These are phyloP conservation scores for Aspergillus baeticus DNA, from an alignment of 495 filamentous ascomycete genomes.

Conservation along the genomic window DNA sequence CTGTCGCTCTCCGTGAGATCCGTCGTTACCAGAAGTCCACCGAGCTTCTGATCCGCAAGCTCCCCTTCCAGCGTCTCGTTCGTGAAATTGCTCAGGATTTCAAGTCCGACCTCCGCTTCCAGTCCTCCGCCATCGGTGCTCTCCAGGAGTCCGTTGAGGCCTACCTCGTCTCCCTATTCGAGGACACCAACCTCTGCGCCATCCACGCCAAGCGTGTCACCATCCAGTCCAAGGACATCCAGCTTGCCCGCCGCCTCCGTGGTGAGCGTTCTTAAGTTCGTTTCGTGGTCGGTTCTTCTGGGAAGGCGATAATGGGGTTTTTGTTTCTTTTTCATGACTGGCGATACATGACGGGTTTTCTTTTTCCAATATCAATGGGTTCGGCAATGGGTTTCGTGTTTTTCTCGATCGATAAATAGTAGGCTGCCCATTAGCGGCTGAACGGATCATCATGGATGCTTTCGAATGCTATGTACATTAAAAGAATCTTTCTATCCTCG, in stretches of 20 bases:
- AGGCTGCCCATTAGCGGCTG: slow-evolving; percentile 30
- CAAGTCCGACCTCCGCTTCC: slow-evolving; percentile 99
- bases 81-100: slow-evolving; percentile 99
- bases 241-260: slow-evolving; percentile 93
- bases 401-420: slow-evolving; percentile 35
- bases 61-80: slow-evolving; percentile 99
- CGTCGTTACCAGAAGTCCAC: slow-evolving; percentile 99
- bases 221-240: slow-evolving; percentile 95
- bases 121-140: slow-evolving; percentile 98
- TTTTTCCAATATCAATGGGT: slow-evolving; percentile 45
- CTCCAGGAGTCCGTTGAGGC: slow-evolving; percentile 99
- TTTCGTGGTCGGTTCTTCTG: slow-evolving; percentile 39
- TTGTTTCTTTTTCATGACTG: slow-evolving; percentile 45
- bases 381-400: slow-evolving; percentile 43
- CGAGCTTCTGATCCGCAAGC: slow-evolving; percentile 99
- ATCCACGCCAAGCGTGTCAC: slow-evolving; percentile 99
- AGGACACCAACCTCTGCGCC: slow-evolving; percentile 99
- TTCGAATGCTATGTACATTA: slow-evolving; percentile 44
- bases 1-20: slow-evolving; percentile 99
- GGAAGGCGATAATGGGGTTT: slow-evolving; percentile 51
- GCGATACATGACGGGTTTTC: slow-evolving; percentile 52
- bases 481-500: slow-evolving; percentile 23
- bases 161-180: slow-evolving; percentile 99
- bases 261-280: slow-evolving; percentile 79
- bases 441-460: slow-evolving; percentile 40